A percentile compares a stretch with the other conserved stretches of the same genome.
These are phyloP conservation scores for Serendipita sp. DNA, from an alignment of 768 basidiomycete species.

Conservation along the genomic window DNA sequence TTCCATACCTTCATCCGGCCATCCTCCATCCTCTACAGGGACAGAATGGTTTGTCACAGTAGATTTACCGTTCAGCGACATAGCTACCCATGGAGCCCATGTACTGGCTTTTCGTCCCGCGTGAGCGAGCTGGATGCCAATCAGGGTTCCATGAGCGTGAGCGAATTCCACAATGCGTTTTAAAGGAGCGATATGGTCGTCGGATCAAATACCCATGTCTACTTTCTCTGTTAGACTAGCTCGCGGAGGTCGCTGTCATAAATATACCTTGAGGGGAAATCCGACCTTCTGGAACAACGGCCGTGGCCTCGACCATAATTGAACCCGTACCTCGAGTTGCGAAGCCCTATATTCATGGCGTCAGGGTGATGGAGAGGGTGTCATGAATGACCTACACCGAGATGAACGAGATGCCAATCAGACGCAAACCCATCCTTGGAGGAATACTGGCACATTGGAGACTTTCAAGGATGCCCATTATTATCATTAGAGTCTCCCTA, in stretches of 20 bases:
- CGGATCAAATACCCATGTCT: slow-evolving; percentile 49
- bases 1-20: slow-evolving; percentile 42
- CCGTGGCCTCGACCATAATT: slow-evolving; percentile 58
- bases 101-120: slow-evolving; percentile 58
- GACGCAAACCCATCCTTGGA: slow-evolving; percentile 57
- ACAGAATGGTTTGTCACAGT: slow-evolving; percentile 21
- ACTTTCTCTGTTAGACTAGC: not conserved
- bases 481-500: too few species aligned
- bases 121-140: slow-evolving; percentile 70
- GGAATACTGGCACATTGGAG: slow-evolving; percentile 77
- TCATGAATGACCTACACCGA: slow-evolving; percentile 30
- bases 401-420: slow-evolving; percentile 70
- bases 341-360: slow-evolving; percentile 26
- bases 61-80: slow-evolving; percentile 10
- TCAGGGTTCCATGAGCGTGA: slow-evolving; percentile 48
- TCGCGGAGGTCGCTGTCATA: not conserved
- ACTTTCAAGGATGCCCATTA: slow-evolving; percentile 18
- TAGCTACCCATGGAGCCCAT: slow-evolving; percentile 47
- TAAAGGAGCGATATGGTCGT: slow-evolving; percentile 54
- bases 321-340: slow-evolving; percentile 56
- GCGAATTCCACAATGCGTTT: slow-evolving; percentile 58
- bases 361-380: not conserved
- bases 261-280: slow-evolving; percentile 55
- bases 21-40: slow-evolving; percentile 40
- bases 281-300: slow-evolving; percentile 56